Conservation (phyloP, 176 grass and related monocot species). For the Leersia perrieri region DNA sequence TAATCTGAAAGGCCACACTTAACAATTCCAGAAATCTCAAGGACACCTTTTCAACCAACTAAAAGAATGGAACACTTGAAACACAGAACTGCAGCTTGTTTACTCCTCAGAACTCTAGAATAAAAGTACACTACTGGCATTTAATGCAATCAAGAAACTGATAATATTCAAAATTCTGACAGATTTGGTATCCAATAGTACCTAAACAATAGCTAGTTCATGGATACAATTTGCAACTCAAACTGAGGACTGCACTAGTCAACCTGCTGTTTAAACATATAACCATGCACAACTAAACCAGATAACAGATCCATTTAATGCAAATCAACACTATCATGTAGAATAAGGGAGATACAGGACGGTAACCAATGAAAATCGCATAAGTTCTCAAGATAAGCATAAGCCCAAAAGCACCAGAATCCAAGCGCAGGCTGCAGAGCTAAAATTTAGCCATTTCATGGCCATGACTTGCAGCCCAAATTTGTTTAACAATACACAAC, state of each 20-base stretch:
- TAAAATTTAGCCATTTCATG: neutral
- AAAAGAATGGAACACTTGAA: neutral
- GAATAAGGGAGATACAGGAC: neutral
- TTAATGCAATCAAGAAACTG: neutral
- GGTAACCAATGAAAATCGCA: neutral
- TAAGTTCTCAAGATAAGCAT: neutral
- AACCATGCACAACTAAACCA: neutral
- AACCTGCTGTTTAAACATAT: neutral
- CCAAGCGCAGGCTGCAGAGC: neutral
- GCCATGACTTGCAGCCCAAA: neutral
- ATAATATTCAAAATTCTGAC: neutral
- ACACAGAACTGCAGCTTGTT: neutral
- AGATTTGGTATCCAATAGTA: neutral
- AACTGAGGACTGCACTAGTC: neutral
- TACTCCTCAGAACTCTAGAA: neutral
- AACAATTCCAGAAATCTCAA: neutral
- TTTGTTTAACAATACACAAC: neutral
- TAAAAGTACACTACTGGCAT: neutral
- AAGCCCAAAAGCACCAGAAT: neutral
- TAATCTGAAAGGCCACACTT: neutral
- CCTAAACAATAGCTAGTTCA: neutral
- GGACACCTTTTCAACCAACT: neutral
- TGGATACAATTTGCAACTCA: neutral
- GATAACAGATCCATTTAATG: neutral
- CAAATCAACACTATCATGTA: neutral